A percentile compares a stretch with the other conserved stretches of the same genome.
These are phyloP conservation scores for Cladorrhinum sp. DNA, from an alignment of 2,329 filamentous ascomycete species.

Conservation along the genomic window DNA sequence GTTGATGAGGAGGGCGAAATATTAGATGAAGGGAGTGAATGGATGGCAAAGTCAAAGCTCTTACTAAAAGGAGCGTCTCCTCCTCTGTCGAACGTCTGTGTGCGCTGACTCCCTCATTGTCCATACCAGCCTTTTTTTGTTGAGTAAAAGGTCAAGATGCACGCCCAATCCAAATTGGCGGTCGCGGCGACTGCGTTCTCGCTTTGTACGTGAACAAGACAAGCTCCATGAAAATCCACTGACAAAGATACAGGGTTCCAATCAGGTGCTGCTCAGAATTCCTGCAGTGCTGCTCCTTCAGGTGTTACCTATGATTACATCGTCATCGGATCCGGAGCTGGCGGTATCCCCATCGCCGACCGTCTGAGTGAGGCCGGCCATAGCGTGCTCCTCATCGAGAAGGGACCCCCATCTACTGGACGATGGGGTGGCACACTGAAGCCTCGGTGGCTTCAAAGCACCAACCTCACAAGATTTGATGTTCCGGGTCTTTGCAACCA, in stretches of 20 bases:
- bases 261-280: slow-evolving; percentile 9
- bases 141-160: slow-evolving; percentile 17
- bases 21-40: neutral
- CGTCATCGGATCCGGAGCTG: slow-evolving; percentile 59
- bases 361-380: slow-evolving; percentile 62
- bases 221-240: neutral
- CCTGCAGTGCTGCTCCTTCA: slow-evolving; percentile 19
- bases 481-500: slow-evolving; percentile 69
- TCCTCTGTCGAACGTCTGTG: neutral
- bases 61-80: neutral
- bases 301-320: slow-evolving; percentile 57
- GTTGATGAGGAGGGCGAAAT: neutral
- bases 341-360: slow-evolving; percentile 59
- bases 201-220: slow-evolving; percentile 13
- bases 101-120: neutral
- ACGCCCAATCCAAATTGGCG: slow-evolving; percentile 12
- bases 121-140: neutral
- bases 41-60: neutral
- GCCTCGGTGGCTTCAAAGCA: slow-evolving; percentile 59
- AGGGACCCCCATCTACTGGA: slow-evolving; percentile 59
- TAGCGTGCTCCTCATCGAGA: slow-evolving; percentile 62
- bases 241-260: slow-evolving; percentile 13
- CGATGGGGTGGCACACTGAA: slow-evolving; percentile 61
- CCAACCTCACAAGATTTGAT: slow-evolving; percentile 66
- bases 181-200: slow-evolving; percentile 4